Conservation (phyloP, 192 early-diverging fungal species). For the Entomortierella parvispora region DNA sequence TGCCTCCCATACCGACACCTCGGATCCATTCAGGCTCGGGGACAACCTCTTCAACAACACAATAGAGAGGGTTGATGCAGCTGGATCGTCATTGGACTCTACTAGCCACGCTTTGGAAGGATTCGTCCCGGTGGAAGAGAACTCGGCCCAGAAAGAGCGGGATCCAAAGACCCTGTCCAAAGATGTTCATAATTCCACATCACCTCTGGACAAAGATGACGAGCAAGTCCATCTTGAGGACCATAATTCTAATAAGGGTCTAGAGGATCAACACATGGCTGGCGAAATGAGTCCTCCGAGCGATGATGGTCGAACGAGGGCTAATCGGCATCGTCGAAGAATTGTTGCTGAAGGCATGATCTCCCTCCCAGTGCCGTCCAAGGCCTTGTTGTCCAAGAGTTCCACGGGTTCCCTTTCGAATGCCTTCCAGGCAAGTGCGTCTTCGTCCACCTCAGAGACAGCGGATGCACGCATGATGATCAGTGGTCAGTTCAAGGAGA, state of each 20-base stretch:
- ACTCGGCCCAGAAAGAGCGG: too few species aligned
- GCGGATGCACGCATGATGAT: too few species aligned
- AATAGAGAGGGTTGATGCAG: not conserved
- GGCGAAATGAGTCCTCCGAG: constrained; percentile 14
- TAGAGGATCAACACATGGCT: not conserved
- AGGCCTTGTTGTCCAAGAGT: constrained; percentile 11
- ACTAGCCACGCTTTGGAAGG: too few species aligned
- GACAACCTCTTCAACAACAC: constrained; percentile 11
- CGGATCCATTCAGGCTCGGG: not conserved
- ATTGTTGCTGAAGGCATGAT: constrained; percentile 41
- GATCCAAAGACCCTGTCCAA: too few species aligned
- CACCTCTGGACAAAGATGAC: too few species aligned
- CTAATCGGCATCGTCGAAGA: constrained; percentile 20
- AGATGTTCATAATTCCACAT: too few species aligned
- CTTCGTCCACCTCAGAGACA: too few species aligned
- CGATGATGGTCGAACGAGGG: not conserved
- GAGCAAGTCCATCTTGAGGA: too few species aligned
- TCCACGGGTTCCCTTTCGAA: constrained; percentile 28
- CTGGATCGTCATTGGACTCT: too few species aligned
- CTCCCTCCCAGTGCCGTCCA: constrained; percentile 6
- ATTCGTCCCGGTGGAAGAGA: too few species aligned
- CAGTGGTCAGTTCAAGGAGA: too few species aligned
- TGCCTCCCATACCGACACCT: too few species aligned
- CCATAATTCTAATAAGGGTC: constrained; percentile 1
- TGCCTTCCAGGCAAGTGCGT: constrained; percentile 2